phyloP scores from a whole-genome alignment of 2,329 filamentous ascomycete species.

The Tolypocladium sp. region DNA sequence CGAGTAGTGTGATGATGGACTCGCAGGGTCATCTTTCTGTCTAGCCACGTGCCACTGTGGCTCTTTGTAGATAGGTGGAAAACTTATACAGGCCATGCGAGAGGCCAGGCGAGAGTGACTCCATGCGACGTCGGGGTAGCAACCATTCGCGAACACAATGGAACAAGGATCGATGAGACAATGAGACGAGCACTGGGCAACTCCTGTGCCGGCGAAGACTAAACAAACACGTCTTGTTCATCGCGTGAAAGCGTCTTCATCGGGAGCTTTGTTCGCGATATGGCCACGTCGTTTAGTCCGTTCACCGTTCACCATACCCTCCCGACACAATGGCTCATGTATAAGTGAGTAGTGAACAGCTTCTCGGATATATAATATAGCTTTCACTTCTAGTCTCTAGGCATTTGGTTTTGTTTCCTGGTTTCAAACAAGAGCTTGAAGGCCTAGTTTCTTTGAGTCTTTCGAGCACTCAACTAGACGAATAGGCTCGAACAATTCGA shows the following conservation, averaged over 20 bases:
- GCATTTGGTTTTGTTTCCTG: background rate
- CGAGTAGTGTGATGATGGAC: background rate
- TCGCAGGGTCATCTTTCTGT: background rate
- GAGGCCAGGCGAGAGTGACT: background rate
- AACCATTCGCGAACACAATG: background rate
- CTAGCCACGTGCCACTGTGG: background rate
- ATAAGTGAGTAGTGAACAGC: background rate
- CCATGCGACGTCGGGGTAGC: background rate
- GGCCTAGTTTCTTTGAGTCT: background rate
- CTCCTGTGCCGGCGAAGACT: background rate
- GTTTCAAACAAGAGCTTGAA: background rate
- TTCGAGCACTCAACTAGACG: no score
- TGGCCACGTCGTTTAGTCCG: background rate
- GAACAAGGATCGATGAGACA: background rate
- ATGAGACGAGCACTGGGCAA: background rate
- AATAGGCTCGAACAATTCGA: background rate
- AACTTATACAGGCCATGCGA: no score
- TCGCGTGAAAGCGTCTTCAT: background rate
- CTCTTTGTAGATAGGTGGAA: background rate
- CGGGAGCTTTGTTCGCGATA: background rate
- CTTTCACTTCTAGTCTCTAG: background rate
- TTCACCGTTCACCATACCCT: background rate
- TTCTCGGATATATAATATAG: background rate
- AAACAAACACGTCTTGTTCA: background rate
- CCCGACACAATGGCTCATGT: background rate